Evolutionary conservation across 2,329 filamentous ascomycete species (phyloP).

Genomic region (Talaromyces amestolkiae): DNA sequence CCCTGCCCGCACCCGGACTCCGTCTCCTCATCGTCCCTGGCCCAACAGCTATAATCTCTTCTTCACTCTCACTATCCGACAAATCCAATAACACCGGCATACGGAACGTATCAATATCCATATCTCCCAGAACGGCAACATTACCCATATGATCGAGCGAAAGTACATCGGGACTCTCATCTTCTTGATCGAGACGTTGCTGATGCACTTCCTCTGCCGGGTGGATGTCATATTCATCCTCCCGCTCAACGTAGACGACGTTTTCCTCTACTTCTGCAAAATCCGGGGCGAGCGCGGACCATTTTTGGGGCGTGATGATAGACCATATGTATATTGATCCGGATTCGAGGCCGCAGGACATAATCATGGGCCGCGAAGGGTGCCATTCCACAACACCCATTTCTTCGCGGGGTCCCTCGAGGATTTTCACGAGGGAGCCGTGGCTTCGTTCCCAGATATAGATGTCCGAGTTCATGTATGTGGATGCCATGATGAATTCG

Average conservation of each 20-base stretch:
- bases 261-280: conserved; percentile 98
- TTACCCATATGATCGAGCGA: conserved; percentile 59
- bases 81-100: conserved; percentile 95
- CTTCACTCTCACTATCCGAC: conserved; percentile 91
- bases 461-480: conserved; percentile 97
- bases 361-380: conserved; percentile 79
- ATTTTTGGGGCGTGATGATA: conserved; percentile 89
- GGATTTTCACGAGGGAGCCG: conserved; percentile 90
- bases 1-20: conserved; percentile 71
- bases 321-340: conserved; percentile 96
- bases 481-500: conserved; percentile 94
- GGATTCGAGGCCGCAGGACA: conserved; percentile 87
- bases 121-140: conserved; percentile 54
- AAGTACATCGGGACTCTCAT: conserved; percentile 88
- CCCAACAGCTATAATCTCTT: conserved; percentile 69
- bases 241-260: conserved; percentile 89
- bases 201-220: conserved; percentile 92
- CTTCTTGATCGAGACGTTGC: conserved; percentile 82
- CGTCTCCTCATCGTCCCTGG: conserved; percentile 82
- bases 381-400: conserved; percentile 98
- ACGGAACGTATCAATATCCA: conserved; percentile 64
- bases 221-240: conserved; percentile 98
- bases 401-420: conserved; percentile 95
- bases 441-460: conserved; percentile 97
- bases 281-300: conserved; percentile 94